A percentile compares a stretch with the other conserved stretches of the same genome.
Conservation (phyloP, 2,329 filamentous ascomycete species). For the Daldinia eschscholtzii region DNA sequence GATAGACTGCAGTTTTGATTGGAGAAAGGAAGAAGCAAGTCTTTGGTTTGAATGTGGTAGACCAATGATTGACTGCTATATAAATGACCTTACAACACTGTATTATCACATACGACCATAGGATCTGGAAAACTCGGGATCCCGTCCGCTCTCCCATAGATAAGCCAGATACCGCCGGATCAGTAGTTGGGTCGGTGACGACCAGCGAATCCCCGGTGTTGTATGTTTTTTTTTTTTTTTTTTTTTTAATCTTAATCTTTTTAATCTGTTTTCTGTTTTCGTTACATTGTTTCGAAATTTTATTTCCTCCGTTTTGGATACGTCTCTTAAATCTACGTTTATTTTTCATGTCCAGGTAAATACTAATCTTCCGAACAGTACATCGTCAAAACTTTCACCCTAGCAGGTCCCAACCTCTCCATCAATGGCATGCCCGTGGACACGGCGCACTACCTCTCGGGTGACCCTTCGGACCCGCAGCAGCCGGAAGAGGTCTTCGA, state of each 20-base stretch:
- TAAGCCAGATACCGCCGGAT: constrained; percentile 51
- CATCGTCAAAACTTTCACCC: constrained; percentile 70
- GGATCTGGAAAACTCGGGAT: constrained; percentile 50
- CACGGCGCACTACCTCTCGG: constrained; percentile 56
- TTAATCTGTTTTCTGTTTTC: neutral
- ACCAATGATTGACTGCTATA: constrained; percentile 26
- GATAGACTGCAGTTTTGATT: neutral
- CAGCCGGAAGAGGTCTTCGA: constrained; percentile 64
- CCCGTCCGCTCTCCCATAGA: constrained; percentile 53
- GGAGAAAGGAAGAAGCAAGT: neutral
- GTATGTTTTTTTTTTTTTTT: constrained; percentile 49
- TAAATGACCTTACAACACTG: constrained; percentile 8
- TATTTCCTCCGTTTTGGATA: constrained; percentile 8
- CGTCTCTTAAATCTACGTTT: neutral
- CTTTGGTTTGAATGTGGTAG: neutral
- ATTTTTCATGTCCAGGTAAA: neutral
- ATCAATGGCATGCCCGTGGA: constrained; percentile 71
- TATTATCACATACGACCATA: constrained; percentile 52
- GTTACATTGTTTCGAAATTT: constrained; percentile 7
- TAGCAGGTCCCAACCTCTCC: constrained; percentile 69
- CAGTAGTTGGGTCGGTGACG: constrained; percentile 54
- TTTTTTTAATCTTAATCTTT: constrained; percentile 26
- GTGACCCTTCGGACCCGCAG: constrained; percentile 14
- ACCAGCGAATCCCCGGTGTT: constrained; percentile 54
- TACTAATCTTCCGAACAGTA: constrained; percentile 59